phyloP scores from a whole-genome alignment of 495 filamentous ascomycete genomes.

The Penicillium odoratum region DNA sequence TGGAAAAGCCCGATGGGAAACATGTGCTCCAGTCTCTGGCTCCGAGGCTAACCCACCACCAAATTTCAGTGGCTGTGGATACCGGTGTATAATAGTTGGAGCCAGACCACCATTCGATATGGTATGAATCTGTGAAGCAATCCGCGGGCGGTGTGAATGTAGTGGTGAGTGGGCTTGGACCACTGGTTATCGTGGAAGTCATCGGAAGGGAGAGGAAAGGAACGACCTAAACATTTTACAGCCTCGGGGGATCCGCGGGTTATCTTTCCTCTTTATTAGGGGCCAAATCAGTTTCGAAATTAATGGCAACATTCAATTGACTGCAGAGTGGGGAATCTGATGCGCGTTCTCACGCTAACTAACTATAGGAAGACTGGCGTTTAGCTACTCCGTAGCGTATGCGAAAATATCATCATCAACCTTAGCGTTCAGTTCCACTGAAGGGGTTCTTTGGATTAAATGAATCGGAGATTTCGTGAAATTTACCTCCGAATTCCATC shows the following conservation, averaged over 20 bases:
- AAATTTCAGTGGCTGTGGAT: neutral
- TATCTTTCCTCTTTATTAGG: neutral
- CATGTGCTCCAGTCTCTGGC: neutral
- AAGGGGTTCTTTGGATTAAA: too few species aligned
- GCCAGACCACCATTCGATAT: neutral
- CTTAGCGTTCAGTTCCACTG: too few species aligned
- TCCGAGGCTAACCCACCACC: slow-evolving; percentile 8
- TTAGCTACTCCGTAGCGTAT: too few species aligned
- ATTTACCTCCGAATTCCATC: too few species aligned
- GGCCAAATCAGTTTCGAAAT: neutral
- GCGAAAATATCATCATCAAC: too few species aligned
- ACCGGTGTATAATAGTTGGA: neutral
- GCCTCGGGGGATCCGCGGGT: neutral
- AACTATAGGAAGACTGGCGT: too few species aligned
- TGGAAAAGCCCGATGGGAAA: slow-evolving; percentile 3
- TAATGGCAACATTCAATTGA: too few species aligned
- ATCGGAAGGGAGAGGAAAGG: neutral
- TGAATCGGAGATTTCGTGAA: too few species aligned
- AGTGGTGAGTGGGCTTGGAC: slow-evolving; percentile 1
- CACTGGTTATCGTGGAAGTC: slow-evolving; percentile 2
- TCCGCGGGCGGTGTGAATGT: slow-evolving; percentile 5
- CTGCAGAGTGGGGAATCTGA: too few species aligned
- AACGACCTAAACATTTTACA: neutral
- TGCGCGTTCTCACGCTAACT: too few species aligned
- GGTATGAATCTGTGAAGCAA: slow-evolving; percentile 7